Conservation (phyloP, 768 basidiomycete genomes). For the Psilocybe cyanescens region DNA sequence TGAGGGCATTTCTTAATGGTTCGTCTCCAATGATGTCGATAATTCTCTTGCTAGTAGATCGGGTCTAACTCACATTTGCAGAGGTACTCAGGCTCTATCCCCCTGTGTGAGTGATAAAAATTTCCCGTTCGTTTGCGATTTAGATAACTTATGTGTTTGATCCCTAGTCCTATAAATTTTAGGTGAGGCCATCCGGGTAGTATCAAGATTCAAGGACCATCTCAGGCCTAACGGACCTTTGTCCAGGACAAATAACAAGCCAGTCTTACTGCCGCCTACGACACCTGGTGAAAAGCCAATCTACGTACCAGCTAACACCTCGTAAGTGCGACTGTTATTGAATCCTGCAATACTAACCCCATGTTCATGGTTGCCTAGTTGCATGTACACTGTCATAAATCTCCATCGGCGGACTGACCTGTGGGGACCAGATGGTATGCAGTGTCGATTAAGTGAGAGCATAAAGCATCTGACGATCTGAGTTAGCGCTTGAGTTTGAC, state of each 20-base stretch:
- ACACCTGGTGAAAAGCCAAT: constrained; percentile 20
- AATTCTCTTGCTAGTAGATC: not conserved
- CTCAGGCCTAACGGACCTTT: not conserved
- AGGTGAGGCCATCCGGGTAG: not conserved
- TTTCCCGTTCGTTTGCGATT: not conserved
- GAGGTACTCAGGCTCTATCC: constrained; percentile 47
- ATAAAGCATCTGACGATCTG: not conserved
- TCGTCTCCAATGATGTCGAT: not conserved
- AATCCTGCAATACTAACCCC: not conserved
- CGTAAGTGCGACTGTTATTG: constrained; percentile 12
- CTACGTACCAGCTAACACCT: constrained; percentile 27
- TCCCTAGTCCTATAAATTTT: constrained; percentile 4
- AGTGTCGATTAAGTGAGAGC: not conserved
- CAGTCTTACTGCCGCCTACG: constrained; percentile 17
- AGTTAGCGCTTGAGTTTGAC: constrained; percentile 50
- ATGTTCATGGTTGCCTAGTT: not conserved
- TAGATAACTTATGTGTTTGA: not conserved
- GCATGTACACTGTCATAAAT: constrained; percentile 47
- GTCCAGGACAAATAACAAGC: constrained; percentile 14
- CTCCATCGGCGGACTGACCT: constrained; percentile 68
- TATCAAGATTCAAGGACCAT: not conserved
- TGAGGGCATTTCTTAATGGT: constrained; percentile 37
- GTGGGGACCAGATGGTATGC: constrained; percentile 69
- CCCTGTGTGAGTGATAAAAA: constrained; percentile 28
- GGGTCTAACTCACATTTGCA: constrained; percentile 13